Evolutionary conservation across 768 basidiomycete genomes (phyloP).

Genomic region (Xerocomellus amylosporus): DNA sequence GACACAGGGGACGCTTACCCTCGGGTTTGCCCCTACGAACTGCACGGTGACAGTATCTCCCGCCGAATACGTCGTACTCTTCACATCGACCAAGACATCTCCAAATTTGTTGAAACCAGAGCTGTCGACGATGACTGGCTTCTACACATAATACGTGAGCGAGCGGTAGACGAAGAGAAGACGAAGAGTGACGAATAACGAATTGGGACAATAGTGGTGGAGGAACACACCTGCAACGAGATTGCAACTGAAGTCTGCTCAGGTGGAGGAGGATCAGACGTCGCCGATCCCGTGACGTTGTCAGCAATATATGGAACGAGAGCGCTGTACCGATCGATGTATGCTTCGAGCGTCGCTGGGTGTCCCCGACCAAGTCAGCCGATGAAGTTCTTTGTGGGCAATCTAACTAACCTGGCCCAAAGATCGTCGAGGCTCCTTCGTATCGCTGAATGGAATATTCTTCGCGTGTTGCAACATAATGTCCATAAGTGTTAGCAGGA

Average conservation of each 20-base stretch:
- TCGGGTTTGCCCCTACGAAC: slow-evolving; percentile 77
- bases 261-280: slow-evolving; percentile 62
- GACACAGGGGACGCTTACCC: slow-evolving; percentile 42
- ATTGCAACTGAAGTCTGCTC: slow-evolving; percentile 66
- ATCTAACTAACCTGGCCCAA: slow-evolving; percentile 61
- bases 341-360: slow-evolving; percentile 73
- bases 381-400: neutral
- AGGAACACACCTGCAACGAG: slow-evolving; percentile 52
- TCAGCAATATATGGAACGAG: slow-evolving; percentile 63
- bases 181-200: neutral
- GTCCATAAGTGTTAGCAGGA: slow-evolving; percentile 78
- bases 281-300: slow-evolving; percentile 41
- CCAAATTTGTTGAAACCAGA: slow-evolving; percentile 60
- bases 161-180: neutral
- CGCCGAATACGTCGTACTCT: slow-evolving; percentile 44
- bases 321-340: slow-evolving; percentile 70
- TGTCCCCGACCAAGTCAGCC: neutral
- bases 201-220: too few species aligned
- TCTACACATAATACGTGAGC: slow-evolving; percentile 34
- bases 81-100: slow-evolving; percentile 55
- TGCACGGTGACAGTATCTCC: slow-evolving; percentile 58
- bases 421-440: slow-evolving; percentile 79
- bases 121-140: slow-evolving; percentile 59
- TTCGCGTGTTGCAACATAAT: slow-evolving; percentile 71
- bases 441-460: slow-evolving; percentile 76